These are phyloP conservation scores for Chalciporus sphaerocephalus DNA, from an alignment of 768 basidiomycete species.

Conservation along the genomic window DNA sequence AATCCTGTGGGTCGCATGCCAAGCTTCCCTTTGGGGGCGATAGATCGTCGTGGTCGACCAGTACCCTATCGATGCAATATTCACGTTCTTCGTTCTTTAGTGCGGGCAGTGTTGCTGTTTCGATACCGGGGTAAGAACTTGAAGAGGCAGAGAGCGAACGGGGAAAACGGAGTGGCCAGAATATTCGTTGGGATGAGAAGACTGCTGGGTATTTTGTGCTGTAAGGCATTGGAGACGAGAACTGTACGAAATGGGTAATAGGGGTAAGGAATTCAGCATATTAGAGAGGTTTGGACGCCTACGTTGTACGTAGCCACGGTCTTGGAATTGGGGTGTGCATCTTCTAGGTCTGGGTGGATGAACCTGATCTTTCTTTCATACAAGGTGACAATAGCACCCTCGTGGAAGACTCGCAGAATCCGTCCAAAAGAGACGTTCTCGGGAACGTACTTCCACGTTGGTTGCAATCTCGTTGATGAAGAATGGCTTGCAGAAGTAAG, in stretches of 20 bases:
- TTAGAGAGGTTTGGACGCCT: neutral
- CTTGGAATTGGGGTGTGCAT: constrained; percentile 10
- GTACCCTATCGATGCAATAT: constrained; percentile 16
- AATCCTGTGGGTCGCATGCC: constrained; percentile 27
- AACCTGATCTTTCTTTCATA: constrained; percentile 26
- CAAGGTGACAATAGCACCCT: constrained; percentile 23
- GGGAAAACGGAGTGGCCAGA: constrained; percentile 23
- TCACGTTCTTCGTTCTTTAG: constrained; percentile 13
- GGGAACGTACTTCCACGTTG: constrained; percentile 20
- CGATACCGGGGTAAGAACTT: constrained; percentile 19
- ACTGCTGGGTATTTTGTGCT: constrained; percentile 19
- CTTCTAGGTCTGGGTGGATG: constrained; percentile 25
- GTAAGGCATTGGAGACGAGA: constrained; percentile 13
- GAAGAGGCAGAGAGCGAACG: neutral
- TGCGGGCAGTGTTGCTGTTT: constrained; percentile 18
- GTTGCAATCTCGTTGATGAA: constrained; percentile 6
- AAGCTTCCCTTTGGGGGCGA: constrained; percentile 5
- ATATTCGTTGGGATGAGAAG: constrained; percentile 27
- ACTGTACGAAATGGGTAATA: constrained; percentile 9
- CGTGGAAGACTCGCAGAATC: constrained; percentile 26
- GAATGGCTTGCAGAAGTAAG: constrained; percentile 10
- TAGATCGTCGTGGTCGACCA: constrained; percentile 24
- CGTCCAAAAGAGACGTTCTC: constrained; percentile 24
- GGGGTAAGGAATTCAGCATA: neutral
- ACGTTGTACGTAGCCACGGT: constrained; percentile 19